phyloP scores from a whole-genome alignment of 2,329 filamentous ascomycete species.

The Diaporthe sp. region DNA sequence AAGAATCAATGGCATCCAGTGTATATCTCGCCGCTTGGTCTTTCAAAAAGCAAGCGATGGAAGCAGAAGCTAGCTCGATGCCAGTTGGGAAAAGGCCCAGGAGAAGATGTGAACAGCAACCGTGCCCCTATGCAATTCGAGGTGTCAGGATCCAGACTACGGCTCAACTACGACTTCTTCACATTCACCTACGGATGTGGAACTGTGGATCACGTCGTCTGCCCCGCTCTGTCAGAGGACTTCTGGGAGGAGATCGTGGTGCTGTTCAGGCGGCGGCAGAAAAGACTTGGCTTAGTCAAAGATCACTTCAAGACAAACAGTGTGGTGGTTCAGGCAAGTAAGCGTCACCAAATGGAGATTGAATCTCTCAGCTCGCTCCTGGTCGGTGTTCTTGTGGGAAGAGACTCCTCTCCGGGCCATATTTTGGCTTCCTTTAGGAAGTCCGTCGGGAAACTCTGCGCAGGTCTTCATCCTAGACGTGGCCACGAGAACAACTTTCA shows the following conservation, averaged over 20 bases:
- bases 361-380: neutral
- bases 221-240: neutral
- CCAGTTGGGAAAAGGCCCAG: too few species aligned
- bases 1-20: too few species aligned
- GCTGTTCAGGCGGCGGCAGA: neutral
- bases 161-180: neutral
- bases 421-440: neutral
- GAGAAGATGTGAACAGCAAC: neutral
- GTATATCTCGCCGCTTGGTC: too few species aligned
- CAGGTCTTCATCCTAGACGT: neutral
- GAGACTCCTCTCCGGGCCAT: neutral
- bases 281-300: neutral
- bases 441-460: neutral
- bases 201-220: neutral
- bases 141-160: neutral
- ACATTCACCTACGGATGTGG: neutral
- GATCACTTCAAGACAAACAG: neutral
- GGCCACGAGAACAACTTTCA: neutral
- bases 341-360: neutral
- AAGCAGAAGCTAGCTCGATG: neutral
- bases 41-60: neutral
- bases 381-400: neutral
- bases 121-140: neutral
- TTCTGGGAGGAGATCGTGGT: neutral
- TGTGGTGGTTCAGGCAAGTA: neutral